Evolutionary conservation across 2,329 filamentous ascomycete species (phyloP).

Genomic region (Rugonectria rugulosa): DNA sequence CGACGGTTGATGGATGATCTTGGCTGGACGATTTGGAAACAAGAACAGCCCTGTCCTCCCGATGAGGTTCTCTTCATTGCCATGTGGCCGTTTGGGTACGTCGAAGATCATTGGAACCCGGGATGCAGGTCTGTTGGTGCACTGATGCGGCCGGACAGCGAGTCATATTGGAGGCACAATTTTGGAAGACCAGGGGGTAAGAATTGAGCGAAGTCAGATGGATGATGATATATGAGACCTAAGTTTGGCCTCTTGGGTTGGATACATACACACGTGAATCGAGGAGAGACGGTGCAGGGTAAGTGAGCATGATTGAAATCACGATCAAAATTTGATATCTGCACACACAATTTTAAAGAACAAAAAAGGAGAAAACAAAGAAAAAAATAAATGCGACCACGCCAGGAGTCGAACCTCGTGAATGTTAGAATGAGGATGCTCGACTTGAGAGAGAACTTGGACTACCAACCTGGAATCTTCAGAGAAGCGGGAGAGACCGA

Average conservation of each 20-base stretch:
- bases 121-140: conserved; percentile 41
- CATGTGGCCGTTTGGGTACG: conserved; percentile 67
- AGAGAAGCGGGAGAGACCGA: conserved; percentile 28
- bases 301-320: no score
- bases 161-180: conserved; percentile 36
- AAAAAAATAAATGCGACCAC: conserved; percentile 23
- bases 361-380: not conserved
- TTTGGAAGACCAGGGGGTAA: not conserved
- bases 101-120: conserved; percentile 58
- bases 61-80: conserved; percentile 68
- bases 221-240: no score
- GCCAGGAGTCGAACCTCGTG: conserved; percentile 36
- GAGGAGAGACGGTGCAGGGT: no score
- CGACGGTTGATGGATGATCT: conserved; percentile 55
- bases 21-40: conserved; percentile 67
- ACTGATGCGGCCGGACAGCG: conserved; percentile 26
- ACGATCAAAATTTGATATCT: no score
- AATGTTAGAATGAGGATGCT: conserved; percentile 6
- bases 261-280: no score
- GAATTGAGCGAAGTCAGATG: no score
- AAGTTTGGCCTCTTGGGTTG: no score
- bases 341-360: no score
- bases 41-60: conserved; percentile 58
- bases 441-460: not conserved
- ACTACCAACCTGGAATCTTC: conserved; percentile 34